These are phyloP conservation scores for Backusella australiensis DNA, from an alignment of 192 early-diverging fungal genomes.

Conservation along the genomic window DNA sequence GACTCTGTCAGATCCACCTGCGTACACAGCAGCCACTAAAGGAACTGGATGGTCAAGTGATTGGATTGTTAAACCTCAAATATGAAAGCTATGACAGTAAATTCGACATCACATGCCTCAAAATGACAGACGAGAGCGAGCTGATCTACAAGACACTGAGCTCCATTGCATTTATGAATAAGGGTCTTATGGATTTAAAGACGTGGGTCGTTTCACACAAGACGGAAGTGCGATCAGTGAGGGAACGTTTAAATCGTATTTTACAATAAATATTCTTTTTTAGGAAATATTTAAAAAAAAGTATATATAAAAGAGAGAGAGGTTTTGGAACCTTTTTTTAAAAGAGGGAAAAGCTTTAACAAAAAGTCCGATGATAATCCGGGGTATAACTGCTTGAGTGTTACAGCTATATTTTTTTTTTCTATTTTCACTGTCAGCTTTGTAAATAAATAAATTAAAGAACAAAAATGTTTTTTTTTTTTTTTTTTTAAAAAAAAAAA, in stretches of 20 bases:
- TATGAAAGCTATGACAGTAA: constrained; percentile 28
- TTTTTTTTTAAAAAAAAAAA: no score
- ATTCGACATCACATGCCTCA: constrained; percentile 21
- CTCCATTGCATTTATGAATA: not conserved
- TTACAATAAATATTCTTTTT: not conserved
- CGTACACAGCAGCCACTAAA: not conserved
- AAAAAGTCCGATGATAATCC: no score
- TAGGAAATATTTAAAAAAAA: not conserved
- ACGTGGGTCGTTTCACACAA: not conserved
- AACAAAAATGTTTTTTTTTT: no score
- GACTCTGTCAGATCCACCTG: constrained; percentile 26
- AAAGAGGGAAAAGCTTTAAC: no score
- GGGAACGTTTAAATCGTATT: not conserved
- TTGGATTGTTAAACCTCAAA: constrained; percentile 25
- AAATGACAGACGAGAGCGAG: constrained; percentile 26
- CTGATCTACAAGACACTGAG: not conserved
- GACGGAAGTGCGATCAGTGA: not conserved
- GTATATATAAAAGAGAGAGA: no score
- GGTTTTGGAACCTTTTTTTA: no score
- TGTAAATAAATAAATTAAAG: not conserved
- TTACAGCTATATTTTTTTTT: not conserved
- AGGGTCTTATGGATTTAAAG: not conserved
- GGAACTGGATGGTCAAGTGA: constrained; percentile 2
- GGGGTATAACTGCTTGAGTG: not conserved
- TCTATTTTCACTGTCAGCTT: not conserved